phyloP scores from a whole-genome alignment of 371 early-diverging fungal species.

The Rhizopus sp. region DNA sequence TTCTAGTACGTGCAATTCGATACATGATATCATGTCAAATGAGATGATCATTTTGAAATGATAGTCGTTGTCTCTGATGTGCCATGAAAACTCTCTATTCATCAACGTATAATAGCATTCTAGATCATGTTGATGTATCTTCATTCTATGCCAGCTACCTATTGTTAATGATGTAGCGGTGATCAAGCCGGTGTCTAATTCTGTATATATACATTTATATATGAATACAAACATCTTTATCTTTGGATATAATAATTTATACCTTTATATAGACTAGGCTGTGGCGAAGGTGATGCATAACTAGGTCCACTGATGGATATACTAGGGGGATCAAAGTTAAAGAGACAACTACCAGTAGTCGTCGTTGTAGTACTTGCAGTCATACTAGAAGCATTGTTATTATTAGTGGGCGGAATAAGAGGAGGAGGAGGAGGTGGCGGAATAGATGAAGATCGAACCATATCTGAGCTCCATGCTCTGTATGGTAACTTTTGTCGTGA shows the following conservation, averaged over 20 bases:
- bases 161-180: constrained; percentile 65
- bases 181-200: constrained; percentile 13
- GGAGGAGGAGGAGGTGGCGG: constrained; percentile 25
- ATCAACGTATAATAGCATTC: constrained; percentile 57
- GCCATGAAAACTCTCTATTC: constrained; percentile 69
- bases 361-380: too few species aligned
- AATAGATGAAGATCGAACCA: constrained; percentile 13
- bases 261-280: constrained; percentile 13
- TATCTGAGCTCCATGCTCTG: constrained; percentile 52
- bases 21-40: constrained; percentile 36
- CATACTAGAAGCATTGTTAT: neutral
- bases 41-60: constrained; percentile 74
- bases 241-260: constrained; percentile 14
- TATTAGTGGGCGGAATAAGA: neutral
- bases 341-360: neutral
- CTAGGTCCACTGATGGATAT: constrained; percentile 16
- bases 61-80: constrained; percentile 65
- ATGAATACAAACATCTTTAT: neutral
- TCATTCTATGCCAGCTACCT: constrained; percentile 80
- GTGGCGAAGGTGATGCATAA: constrained; percentile 26
- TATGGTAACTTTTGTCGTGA: constrained; percentile 20
- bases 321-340: constrained; percentile 8
- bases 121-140: constrained; percentile 58
- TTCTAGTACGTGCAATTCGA: constrained; percentile 31
- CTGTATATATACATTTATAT: neutral